phyloP scores from a whole-genome alignment of 148 eudicot species.

The Dysphania ambrosioides region DNA sequence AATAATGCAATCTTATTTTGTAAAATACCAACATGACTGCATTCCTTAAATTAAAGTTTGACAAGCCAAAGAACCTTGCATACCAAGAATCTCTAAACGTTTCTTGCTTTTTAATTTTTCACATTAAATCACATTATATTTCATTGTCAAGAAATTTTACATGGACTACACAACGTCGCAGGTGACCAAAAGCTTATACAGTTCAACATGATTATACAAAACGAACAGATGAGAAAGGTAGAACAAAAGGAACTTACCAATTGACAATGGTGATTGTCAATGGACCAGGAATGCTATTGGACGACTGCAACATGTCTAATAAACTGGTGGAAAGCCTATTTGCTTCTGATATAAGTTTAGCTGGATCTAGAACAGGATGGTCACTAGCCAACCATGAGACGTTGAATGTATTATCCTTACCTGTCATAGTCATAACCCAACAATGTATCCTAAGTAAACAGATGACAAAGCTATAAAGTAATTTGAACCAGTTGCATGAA shows the following conservation, averaged over 20 bases:
- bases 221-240: neutral
- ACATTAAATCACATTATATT: neutral
- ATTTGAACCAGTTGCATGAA: neutral
- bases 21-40: neutral
- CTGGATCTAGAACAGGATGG: constrained; percentile 70
- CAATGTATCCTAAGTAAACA: constrained; percentile 12
- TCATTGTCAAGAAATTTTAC: neutral
- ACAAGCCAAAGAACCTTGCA: neutral
- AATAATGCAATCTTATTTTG: neutral
- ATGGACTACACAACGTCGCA: neutral
- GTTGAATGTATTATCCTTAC: constrained; percentile 47
- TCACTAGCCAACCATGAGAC: constrained; percentile 62
- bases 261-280: constrained; percentile 70
- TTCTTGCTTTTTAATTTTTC: neutral
- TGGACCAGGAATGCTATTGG: constrained; percentile 65
- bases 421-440: constrained; percentile 29
- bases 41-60: neutral
- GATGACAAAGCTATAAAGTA: constrained; percentile 1
- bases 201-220: neutral
- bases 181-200: neutral
- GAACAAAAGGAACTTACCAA: constrained; percentile 58
- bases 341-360: constrained; percentile 59
- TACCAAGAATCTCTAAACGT: neutral
- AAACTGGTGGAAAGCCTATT: constrained; percentile 45
- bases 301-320: constrained; percentile 54